Evolutionary conservation across 306 rosid species (phyloP).

Genomic region (Bauhinia variegata): DNA sequence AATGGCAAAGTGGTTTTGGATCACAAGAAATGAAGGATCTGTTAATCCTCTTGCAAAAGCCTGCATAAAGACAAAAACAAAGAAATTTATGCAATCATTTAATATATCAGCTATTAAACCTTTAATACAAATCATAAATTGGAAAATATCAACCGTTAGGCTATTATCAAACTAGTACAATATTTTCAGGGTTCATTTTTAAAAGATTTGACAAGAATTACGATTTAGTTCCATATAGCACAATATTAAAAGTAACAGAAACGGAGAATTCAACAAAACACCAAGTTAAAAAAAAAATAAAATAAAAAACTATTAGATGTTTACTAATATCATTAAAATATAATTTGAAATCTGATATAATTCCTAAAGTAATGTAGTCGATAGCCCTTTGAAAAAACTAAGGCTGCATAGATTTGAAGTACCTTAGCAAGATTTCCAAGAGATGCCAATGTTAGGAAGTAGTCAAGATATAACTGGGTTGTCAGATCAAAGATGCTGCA

Average conservation of each 20-base stretch:
- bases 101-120: slow-evolving; percentile 5
- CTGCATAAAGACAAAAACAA: slow-evolving; percentile 51
- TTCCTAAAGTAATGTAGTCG: no score
- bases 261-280: no score
- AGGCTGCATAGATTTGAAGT: slow-evolving; percentile 26
- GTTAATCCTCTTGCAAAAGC: slow-evolving; percentile 93
- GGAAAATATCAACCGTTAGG: background rate
- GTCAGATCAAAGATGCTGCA: slow-evolving; percentile 95
- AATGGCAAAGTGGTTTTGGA: no score
- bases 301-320: background rate
- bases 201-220: background rate
- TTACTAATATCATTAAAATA: slow-evolving; percentile 13
- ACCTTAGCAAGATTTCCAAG: slow-evolving; percentile 94
- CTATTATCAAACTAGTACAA: no score
- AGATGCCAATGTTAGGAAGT: slow-evolving; percentile 91
- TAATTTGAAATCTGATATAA: slow-evolving; percentile 1
- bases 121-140: background rate
- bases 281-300: no score
- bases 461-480: slow-evolving; percentile 80
- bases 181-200: background rate
- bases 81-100: slow-evolving; percentile 22
- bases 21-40: slow-evolving; percentile 95
- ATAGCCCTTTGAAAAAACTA: no score
- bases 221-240: background rate
- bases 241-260: no score